Percentiles rank a stretch among this genome's conserved stretches.
Conservation (phyloP, 108 stramenopile species). For the Bacterosira constricta region DNA sequence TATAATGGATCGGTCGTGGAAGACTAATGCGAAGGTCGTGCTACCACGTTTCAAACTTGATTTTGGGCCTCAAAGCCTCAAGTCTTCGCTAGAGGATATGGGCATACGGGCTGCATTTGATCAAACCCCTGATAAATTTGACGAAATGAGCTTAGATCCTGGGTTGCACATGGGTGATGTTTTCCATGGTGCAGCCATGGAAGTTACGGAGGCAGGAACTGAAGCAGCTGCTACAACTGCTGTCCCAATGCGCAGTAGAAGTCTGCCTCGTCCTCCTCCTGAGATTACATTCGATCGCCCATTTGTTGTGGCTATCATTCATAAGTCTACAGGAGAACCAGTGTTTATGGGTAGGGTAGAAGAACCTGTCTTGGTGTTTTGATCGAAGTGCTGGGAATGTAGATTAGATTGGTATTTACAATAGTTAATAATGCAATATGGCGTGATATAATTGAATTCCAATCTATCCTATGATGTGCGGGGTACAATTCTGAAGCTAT, state of each 20-base stretch:
- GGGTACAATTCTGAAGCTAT: too few relatives aligned
- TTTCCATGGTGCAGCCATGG: conserved; percentile 24
- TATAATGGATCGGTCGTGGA: neutral
- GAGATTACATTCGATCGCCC: conserved; percentile 24
- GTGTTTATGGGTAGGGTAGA: conserved; percentile 17
- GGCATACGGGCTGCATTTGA: conserved; percentile 7
- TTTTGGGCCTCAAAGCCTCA: conserved; percentile 7
- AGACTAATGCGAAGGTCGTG: neutral
- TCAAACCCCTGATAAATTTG: neutral
- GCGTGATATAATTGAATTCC: too few relatives aligned
- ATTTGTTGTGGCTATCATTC: conserved; percentile 14
- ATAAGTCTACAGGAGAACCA: conserved; percentile 8
- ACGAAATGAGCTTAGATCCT: conserved; percentile 24
- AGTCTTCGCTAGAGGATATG: neutral
- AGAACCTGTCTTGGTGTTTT: conserved; percentile 3
- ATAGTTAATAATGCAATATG: too few relatives aligned
- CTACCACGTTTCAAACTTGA: conserved; percentile 25
- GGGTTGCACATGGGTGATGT: conserved; percentile 13
- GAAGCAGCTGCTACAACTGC: conserved; percentile 21
- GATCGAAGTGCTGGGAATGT: too few relatives aligned
- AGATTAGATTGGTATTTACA: too few relatives aligned
- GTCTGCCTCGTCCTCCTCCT: too few relatives aligned
- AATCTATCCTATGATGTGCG: too few relatives aligned
- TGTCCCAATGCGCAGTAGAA: too few relatives aligned
- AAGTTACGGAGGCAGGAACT: conserved; percentile 34